Evolutionary conservation across 139 green algal genomes (phyloP).

Genomic region (Deuterostichococcus epilithicus): DNA sequence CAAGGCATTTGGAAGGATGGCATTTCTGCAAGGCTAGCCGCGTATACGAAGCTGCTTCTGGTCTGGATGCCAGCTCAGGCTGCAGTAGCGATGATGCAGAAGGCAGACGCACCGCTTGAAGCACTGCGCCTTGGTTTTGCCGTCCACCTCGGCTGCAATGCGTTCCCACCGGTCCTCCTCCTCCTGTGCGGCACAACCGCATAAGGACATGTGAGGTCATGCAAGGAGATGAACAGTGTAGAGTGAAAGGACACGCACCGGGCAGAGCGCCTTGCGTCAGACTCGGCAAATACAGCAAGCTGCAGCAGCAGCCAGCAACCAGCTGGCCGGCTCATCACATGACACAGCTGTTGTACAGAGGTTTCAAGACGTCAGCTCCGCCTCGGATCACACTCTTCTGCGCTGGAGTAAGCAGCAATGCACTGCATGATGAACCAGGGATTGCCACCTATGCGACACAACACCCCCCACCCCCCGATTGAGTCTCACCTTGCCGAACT

Average conservation of each 20-base stretch:
- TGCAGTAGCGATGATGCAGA: background rate
- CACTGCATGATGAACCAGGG: background rate
- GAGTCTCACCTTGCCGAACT: constrained; percentile 57
- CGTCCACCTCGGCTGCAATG: constrained; percentile 67
- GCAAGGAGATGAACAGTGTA: background rate
- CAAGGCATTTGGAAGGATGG: no score
- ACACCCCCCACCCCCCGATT: background rate
- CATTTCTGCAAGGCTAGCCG: no score
- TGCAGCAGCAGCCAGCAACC: no score
- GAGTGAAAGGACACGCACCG: background rate
- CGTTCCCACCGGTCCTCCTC: constrained; percentile 55
- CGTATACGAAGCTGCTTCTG: no score
- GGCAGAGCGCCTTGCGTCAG: background rate
- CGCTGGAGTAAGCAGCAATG: no score
- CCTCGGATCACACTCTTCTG: background rate
- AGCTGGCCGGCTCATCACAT: no score
- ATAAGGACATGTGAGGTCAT: background rate
- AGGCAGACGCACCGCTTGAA: constrained; percentile 41
- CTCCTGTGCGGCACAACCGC: constrained; percentile 10
- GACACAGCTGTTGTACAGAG: background rate
- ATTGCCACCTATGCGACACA: background rate
- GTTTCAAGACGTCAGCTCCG: background rate
- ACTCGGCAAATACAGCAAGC: no score
- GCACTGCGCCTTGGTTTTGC: constrained; percentile 82
- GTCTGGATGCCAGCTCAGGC: no score